Evolutionary conservation across 2,329 filamentous ascomycete species (phyloP), one percentile per base, ranked within the genome.

Genomic region (Scopulariopsis brevicaulis): DNA sequence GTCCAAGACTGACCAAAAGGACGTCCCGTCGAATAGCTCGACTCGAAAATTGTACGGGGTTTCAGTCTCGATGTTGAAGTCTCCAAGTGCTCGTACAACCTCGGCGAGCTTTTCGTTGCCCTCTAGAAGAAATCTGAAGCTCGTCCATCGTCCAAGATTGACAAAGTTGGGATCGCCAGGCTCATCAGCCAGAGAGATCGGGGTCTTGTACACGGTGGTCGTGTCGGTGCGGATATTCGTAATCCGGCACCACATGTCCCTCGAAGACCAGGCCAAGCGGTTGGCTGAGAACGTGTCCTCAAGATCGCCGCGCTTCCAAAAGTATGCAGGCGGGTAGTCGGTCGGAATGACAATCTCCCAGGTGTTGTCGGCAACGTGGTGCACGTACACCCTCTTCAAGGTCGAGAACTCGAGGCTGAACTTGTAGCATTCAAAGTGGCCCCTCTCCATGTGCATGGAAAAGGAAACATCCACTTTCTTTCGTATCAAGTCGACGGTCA

Each of bases 41-140:
- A 22, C 25, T 6, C 20, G 15, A 24, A 58, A 32, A 15, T 53
- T 22, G 1, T 7, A 34, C 4, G 22, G 18, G 14, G 51, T 7
- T 20, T 76, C 65, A 18, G 86, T 71, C 0, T 72, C 66, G 54
- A 96, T 77, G 60, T 95, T 96, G 71, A 87, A 87, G 62, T 95
- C 88, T 12, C 75, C 73, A 1, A 96, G 74, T 1, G 81, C 80
- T 10, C 72, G 67, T 4, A 76, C 71, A 22, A 87, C 72, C 0
- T 70, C 60, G 0, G 65, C 61, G 1, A 68, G 58, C 7, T 68
- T 62, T 11, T 66, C 62, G 2, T 60, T 56, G 2, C 59, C 62
- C 2, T 67, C 58, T 4, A 84, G 65, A 0, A 71, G 64, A n/a
- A 84, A 64, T 54, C 75, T 72, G 58, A 83, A 78, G 0, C 77